Evolutionary conservation across 768 basidiomycete species (phyloP).

Genomic region (Amanita pallidorosea): DNA sequence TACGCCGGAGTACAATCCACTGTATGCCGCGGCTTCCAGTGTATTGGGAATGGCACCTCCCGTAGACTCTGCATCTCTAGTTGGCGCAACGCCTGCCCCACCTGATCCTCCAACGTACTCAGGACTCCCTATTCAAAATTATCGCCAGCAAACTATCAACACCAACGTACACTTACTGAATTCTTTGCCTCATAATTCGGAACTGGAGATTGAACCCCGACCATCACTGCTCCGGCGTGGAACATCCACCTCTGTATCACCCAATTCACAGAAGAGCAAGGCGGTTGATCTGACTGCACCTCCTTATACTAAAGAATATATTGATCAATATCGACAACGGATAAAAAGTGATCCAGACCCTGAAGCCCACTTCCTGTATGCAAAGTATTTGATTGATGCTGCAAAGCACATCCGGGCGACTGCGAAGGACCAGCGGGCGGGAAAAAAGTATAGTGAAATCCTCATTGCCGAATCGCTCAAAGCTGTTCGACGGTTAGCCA

Average conservation of each 20-base stretch:
- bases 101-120: conserved; percentile 11
- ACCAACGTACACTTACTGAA: conserved; percentile 10
- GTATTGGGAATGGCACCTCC: conserved; percentile 72
- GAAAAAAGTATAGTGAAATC: conserved; percentile 84
- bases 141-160: background rate
- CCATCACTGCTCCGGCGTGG: conserved; percentile 46
- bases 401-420: conserved; percentile 80
- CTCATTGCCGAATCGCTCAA: conserved; percentile 86
- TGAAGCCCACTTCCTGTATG: conserved; percentile 93
- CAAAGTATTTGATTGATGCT: conserved; percentile 98
- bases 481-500: conserved; percentile 85
- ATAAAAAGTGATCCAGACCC: conserved; percentile 98
- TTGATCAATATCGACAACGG: conserved; percentile 93
- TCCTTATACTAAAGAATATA: conserved; percentile 91
- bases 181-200: conserved; percentile 15
- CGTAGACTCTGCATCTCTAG: conserved; percentile 18
- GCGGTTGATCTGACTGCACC: conserved; percentile 75
- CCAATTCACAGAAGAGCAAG: conserved; percentile 44
- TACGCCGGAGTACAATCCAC: conserved; percentile 38
- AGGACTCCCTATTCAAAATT: background rate
- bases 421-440: conserved; percentile 68
- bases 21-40: conserved; percentile 71
- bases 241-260: conserved; percentile 17
- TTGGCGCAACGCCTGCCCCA: conserved; percentile 9
- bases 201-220: conserved; percentile 43